Percentiles rank a stretch among this genome's conserved stretches.
phyloP scores from a whole-genome alignment of 805 yeast genomes.

The Pichia phayaonensis region DNA sequence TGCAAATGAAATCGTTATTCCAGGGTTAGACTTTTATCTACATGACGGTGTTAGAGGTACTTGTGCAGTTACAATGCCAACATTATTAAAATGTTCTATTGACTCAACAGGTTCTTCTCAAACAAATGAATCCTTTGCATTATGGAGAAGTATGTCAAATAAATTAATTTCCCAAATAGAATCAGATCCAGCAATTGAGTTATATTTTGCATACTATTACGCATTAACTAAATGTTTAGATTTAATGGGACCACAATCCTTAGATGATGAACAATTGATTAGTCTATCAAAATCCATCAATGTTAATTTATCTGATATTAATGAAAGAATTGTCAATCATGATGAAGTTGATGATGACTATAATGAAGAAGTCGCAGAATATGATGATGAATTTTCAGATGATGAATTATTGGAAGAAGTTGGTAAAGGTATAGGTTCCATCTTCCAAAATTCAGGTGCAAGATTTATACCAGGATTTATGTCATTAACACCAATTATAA shows the following conservation, averaged over 20 bases:
- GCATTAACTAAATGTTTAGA: conserved; percentile 61
- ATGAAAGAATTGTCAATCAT: conserved; percentile 62
- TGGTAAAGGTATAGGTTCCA: conserved; percentile 61
- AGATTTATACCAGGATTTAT: conserved; percentile 61
- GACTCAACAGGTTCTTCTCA: conserved; percentile 42
- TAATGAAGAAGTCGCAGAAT: conserved; percentile 77
- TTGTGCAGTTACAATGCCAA: conserved; percentile 81
- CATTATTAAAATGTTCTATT: conserved; percentile 59
- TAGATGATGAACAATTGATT: conserved; percentile 47
- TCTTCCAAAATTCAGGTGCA: conserved; percentile 56
- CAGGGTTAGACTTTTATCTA: conserved; percentile 83
- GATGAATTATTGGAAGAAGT: conserved; percentile 86
- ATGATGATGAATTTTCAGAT: conserved; percentile 80
- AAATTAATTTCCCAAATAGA: conserved; percentile 62
- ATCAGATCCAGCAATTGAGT: conserved; percentile 77
- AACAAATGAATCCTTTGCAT: conserved; percentile 51
- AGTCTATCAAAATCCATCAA: conserved; percentile 53
- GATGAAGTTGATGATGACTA: conserved; percentile 78
- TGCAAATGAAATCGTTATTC: conserved; percentile 70
- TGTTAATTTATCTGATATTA: conserved; percentile 56
- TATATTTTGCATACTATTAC: conserved; percentile 69
- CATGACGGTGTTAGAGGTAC: conserved; percentile 92
- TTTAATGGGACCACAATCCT: conserved; percentile 56
- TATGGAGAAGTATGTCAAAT: conserved; percentile 66
- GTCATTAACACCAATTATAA: conserved; percentile 52